Base-by-base conservation (phyloP, 116 monocot genomes). In the Thalassia testudinum region DNA sequence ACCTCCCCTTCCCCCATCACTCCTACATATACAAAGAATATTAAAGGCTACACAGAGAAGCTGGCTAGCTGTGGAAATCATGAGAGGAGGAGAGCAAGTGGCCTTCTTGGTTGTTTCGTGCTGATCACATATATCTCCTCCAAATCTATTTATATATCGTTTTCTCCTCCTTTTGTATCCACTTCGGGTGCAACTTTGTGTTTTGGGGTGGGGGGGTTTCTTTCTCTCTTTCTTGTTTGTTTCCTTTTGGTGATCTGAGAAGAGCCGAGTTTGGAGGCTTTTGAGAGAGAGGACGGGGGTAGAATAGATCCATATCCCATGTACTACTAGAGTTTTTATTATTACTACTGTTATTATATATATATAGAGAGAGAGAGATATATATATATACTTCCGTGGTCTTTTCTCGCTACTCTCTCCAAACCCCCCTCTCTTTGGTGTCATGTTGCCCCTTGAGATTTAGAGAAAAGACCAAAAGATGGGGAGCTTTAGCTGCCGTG, bases 161-260 rank as follows among this genome's bases (percentile, higher is more conserved):
- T n/a, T n/a, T n/a, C n/a, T 47, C 67, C 42, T 68, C 44, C 47
- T 51, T 56, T 58, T 62, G 56, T 56, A 27, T 63, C 60, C 26
- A 37, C 40, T 57, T 66, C 60, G 64, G 64, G 70, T 69, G 77
- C 64, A 77, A 77, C 74, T 68, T 67, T 60, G 76, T 62, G 70
- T 68, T 74, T 66, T 49, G 61, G 43, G n/a, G n/a, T n/a, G 30
- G 30, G 30, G 30, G 30, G 3, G 30, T 34, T 34, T 10, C 30
- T 34, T 34, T 34, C 30, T 10, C 69, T 72, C 24, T 61, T 64
- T 64, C 72, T 58, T 42, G 57, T 73, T 76, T 87, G 80, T 73
- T 70, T 58, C 6, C 30, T 51, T 68, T 73, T 70, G 70, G 57
- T 66, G 70, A 66, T 77, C 73, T 77, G 62, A 70, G 66, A 62